Base-by-base conservation (phyloP, 257 asterid species). In the Solanum chilense region DNA sequence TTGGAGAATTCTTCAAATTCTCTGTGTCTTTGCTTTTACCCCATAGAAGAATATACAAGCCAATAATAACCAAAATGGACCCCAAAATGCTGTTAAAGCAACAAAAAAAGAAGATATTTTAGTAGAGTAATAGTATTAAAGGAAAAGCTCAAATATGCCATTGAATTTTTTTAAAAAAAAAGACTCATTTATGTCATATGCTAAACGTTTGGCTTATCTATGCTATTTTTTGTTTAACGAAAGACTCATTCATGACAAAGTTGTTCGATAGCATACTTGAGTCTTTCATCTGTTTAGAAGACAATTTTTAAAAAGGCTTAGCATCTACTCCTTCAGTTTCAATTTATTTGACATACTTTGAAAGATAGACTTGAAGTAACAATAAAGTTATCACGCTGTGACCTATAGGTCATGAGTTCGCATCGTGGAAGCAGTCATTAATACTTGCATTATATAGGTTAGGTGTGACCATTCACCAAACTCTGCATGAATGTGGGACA, bases 31-130 rank as follows among this genome's bases (percentile, higher is more conserved):
- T 90, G 93, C 93, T 93, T 90, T 95, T 94, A 9, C 95, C 98
- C 98, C 98, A 94, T 12, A 95, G 93, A 41, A 95, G 95, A 87
- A 90, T 80, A 86, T 94, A 94, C 96, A 92, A 90, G 0, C 98
- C 98, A 82, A 90, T 82, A 49, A 93, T 76, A 41, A 95, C 98
- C 35, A 94, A 87, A 64, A 90, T 25, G 45, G 98, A 95, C 86
- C 98, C 98, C 88, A 93, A 71, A 86, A 95, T 86, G 91, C 98
- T 95, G 94, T 86, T 62, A 66, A 47, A 74, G 83, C 86, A 78
- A 87, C 21, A 69, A 77, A 87, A 66, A 82, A 31, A 6, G 1
- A 74, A 37, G 49, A 74, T 73, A 12, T 39, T 29, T 80, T 80
- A 78, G 66, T 64, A 12, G 71, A 64, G 4, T 18, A 45, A 25